These are phyloP conservation scores for Zoysia pacifica DNA, from an alignment of 176 grass and related monocot genomes.

Conservation along the genomic window DNA sequence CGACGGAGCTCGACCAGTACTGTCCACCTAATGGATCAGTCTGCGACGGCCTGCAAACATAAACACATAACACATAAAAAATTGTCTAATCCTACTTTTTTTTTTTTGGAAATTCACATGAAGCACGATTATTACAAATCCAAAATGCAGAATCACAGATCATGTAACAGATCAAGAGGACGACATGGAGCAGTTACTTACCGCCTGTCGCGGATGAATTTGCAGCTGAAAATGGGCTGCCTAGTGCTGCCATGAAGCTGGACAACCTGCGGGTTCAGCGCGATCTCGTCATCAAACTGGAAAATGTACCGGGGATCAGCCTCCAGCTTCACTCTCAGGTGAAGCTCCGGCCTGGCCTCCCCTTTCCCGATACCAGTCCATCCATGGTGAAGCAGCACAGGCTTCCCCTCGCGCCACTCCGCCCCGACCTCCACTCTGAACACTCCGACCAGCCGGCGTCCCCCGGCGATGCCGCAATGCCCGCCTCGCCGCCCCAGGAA, in stretches of 20 bases:
- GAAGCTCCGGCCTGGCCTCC: conserved; percentile 48
- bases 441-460: conserved; percentile 59
- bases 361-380: conserved; percentile 63
- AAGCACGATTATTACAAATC: not conserved
- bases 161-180: not conserved
- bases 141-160: not conserved
- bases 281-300: conserved; percentile 69
- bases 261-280: conserved; percentile 68
- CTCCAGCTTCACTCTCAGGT: conserved; percentile 68
- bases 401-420: conserved; percentile 61
- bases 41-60: conserved; percentile 51
- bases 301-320: conserved; percentile 77
- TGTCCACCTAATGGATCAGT: conserved; percentile 37
- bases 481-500: conserved; percentile 36
- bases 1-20: conserved; percentile 52
- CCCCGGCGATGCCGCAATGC: conserved; percentile 38
- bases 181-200: not conserved
- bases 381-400: conserved; percentile 67
- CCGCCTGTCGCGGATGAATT: conserved; percentile 75
- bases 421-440: conserved; percentile 64
- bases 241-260: conserved; percentile 57
- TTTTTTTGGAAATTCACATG: not conserved
- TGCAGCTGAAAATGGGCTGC: conserved; percentile 92
- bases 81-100: too few relatives aligned
- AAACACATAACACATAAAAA: not conserved